Evolutionary conservation across 2,329 filamentous ascomycete genomes (phyloP).

Genomic region (Catunica adiposa): DNA sequence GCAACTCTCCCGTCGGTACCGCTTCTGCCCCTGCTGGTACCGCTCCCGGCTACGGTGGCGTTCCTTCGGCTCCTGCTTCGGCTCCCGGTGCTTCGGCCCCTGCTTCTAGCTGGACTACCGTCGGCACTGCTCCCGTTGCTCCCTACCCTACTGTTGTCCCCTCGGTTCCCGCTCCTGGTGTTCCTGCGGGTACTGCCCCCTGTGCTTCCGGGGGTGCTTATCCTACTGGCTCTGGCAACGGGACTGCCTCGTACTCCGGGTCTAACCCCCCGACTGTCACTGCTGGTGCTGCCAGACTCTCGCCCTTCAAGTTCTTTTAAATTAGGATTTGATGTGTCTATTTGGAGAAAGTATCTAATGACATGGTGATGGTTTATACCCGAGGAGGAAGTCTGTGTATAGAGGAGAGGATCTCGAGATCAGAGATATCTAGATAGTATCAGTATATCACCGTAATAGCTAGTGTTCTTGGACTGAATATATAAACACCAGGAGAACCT

Average conservation of each 20-base stretch:
- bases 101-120: background rate
- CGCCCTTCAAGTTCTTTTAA: constrained; percentile 1
- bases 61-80: background rate
- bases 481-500: constrained; percentile 1
- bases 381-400: background rate
- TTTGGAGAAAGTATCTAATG: background rate
- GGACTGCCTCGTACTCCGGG: constrained; percentile 4
- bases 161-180: background rate
- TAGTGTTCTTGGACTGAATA: background rate
- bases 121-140: background rate
- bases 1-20: background rate
- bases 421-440: background rate
- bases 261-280: constrained; percentile 5
- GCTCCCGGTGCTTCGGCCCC: background rate
- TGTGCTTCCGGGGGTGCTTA: background rate
- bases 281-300: constrained; percentile 8
- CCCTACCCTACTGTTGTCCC: background rate
- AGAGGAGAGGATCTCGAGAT: background rate
- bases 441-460: background rate
- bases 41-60: background rate
- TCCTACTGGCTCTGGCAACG: background rate
- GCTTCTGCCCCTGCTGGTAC: constrained; percentile 5
- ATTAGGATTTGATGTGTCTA: background rate
- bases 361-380: background rate
- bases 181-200: background rate